phyloP scores from a whole-genome alignment of 305 asterid species.

The Fraxinus albicans region DNA sequence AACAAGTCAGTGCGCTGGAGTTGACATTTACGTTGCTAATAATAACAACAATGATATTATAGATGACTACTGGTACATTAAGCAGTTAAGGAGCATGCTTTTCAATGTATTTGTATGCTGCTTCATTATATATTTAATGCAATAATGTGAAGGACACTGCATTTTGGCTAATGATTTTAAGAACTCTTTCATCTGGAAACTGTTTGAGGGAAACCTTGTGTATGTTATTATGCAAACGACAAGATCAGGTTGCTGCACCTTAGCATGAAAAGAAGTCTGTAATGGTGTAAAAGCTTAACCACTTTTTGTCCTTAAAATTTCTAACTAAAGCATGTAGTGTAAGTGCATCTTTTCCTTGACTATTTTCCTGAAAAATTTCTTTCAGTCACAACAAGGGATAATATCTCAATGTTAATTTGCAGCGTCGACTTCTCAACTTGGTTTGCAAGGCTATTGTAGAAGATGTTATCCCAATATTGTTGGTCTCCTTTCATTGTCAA shows the following conservation, averaged over 20 bases:
- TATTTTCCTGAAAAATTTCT: not conserved
- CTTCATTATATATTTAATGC: not conserved
- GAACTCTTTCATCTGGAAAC: not conserved
- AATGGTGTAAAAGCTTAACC: not conserved
- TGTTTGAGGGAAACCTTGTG: not conserved
- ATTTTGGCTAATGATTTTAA: not conserved
- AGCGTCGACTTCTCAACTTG: conserved; percentile 58
- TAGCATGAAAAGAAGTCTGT: not conserved
- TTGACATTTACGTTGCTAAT: not conserved
- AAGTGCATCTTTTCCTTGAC: not conserved
- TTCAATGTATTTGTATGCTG: not conserved
- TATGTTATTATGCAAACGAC: not conserved
- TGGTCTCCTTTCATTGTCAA: conserved; percentile 55
- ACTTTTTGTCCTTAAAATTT: not conserved
- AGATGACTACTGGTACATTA: not conserved
- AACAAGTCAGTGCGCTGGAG: not conserved
- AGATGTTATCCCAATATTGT: conserved; percentile 57
- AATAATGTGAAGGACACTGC: not conserved
- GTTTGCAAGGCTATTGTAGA: conserved; percentile 53
- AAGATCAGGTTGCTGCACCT: not conserved
- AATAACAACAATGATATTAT: not conserved
- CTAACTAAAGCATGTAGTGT: not conserved
- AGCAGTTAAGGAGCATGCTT: not conserved
- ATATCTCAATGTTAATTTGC: conserved; percentile 27
- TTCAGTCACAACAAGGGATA: not conserved